A percentile compares a stretch with the other conserved stretches of the same genome.
phyloP scores from a whole-genome alignment of 2,329 filamentous ascomycete genomes.

The Colletotrichum caudatum region DNA sequence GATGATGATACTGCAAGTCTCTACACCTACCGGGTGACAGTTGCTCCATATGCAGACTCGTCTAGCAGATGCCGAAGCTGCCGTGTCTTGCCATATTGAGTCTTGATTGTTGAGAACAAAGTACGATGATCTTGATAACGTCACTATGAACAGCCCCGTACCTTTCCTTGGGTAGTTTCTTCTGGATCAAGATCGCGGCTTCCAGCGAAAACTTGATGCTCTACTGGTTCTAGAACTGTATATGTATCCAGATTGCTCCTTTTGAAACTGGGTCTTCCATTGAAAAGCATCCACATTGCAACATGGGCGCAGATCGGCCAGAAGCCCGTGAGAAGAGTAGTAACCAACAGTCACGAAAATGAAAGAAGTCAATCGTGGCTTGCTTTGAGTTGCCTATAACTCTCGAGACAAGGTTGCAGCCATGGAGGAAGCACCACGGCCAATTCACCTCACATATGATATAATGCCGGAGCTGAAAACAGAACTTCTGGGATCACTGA shows the following conservation, averaged over 20 bases:
- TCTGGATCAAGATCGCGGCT: not conserved
- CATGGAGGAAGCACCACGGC: too few relatives aligned
- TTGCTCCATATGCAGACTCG: not conserved
- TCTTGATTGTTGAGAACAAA: not conserved
- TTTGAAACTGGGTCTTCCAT: not conserved
- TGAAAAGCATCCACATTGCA: not conserved
- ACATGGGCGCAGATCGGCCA: not conserved
- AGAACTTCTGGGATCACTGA: too few relatives aligned
- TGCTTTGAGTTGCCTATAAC: not conserved
- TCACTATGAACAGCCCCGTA: not conserved
- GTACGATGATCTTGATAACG: not conserved
- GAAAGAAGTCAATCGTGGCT: not conserved
- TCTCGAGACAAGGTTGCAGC: not conserved
- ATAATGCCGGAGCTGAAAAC: too few relatives aligned
- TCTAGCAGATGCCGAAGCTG: not conserved
- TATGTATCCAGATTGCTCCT: not conserved
- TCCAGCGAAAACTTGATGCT: not conserved
- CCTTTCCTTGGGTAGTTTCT: not conserved
- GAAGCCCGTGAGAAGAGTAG: not conserved
- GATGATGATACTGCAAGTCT: too few relatives aligned
- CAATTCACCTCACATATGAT: not conserved
- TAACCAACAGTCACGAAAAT: not conserved
- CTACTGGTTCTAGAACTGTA: not conserved
- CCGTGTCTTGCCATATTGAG: not conserved
- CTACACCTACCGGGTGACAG: not conserved